A percentile compares a stretch with the other conserved stretches of the same genome.
These are phyloP conservation scores for Benincasa hispida DNA, from an alignment of 306 rosid species.

Conservation along the genomic window DNA sequence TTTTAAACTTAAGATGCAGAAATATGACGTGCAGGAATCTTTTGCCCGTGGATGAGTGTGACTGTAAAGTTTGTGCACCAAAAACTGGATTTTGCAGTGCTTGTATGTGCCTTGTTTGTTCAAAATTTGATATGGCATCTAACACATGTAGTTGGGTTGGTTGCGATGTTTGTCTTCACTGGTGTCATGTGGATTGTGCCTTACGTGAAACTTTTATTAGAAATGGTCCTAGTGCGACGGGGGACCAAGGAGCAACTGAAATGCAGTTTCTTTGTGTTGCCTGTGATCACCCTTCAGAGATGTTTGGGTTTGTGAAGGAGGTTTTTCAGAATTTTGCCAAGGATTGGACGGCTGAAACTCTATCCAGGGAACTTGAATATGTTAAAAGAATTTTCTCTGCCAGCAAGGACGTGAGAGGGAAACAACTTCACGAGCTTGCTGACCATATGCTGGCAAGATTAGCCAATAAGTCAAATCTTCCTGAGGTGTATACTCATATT, in stretches of 20 bases:
- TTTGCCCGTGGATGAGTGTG: conserved; percentile 94
- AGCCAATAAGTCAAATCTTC: conserved; percentile 51
- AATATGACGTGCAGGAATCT: conserved; percentile 55
- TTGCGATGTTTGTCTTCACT: conserved; percentile 94
- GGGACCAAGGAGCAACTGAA: conserved; percentile 58
- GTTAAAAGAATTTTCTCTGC: conserved; percentile 77
- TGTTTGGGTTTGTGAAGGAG: conserved; percentile 98
- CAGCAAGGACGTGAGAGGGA: conserved; percentile 89
- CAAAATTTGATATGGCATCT: conserved; percentile 85
- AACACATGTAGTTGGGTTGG: conserved; percentile 97
- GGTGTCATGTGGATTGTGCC: conserved; percentile 95
- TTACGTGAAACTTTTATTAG: conserved; percentile 75
- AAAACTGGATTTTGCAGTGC: conserved; percentile 91
- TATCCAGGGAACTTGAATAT: conserved; percentile 77
- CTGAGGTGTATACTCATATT: conserved; percentile 59
- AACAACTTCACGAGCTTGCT: conserved; percentile 58
- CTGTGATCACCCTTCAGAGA: conserved; percentile 95
- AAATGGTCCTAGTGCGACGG: conserved; percentile 64
- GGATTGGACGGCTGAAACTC: conserved; percentile 71
- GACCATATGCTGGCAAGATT: conserved; percentile 56
- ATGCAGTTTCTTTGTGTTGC: conserved; percentile 99
- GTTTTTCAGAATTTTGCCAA: conserved; percentile 82
- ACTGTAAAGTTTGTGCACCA: conserved; percentile 79
- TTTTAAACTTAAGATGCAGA: conserved; percentile 62
- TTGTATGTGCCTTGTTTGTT: conserved; percentile 94